Evolutionary conservation across 2,329 filamentous ascomycete species (phyloP), one percentile per base, ranked within the genome.

Genomic region (Chaetothyriales sp.): DNA sequence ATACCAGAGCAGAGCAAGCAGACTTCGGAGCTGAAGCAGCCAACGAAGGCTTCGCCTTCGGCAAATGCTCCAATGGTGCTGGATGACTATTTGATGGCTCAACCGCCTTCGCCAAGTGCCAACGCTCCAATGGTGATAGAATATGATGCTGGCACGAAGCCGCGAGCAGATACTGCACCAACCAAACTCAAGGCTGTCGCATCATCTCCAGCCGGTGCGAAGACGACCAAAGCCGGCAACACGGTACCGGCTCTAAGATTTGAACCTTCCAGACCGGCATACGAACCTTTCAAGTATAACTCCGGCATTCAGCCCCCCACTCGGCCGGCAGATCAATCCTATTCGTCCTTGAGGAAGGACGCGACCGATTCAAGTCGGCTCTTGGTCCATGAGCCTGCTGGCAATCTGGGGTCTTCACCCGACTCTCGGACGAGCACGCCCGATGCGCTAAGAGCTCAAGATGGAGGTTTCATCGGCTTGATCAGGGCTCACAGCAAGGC

Each of bases 401-500:
- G 15, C 33, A 15, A 62, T 13, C 46, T 53, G 43, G 15, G 54
- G 29, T 50, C 53, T 37, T 61, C 62, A 4, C 18, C 54, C 56
- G 19, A 51, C 58, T 25, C 52, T 51, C 28, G 56, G 56, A 37
- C 54, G 51, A 18, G 56, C 57, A 19, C 57, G 48, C 47, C 60
- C 59, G 18, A 52, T 53, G 48, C 56, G 51, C 33, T 52, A 59
- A 51, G 60, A 47, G 66, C 70, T 47, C 64, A 65, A 13, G 67
- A 69, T 48, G 71, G 73, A 58, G 72, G 69, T 2, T 73, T 73
- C 51, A 63, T 73, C n/a, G 70, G 71, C 5, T 60, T 73, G 9
- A 70, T 73, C 29, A 62, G 71, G 52, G 66, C 71, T 51, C 72
- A 71, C 54, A 73, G 70, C 51, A 66, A 58, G 51, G 55, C 58